These are phyloP conservation scores for Piromyces sp. DNA, from an alignment of 192 early-diverging fungal genomes.

Conservation along the genomic window DNA sequence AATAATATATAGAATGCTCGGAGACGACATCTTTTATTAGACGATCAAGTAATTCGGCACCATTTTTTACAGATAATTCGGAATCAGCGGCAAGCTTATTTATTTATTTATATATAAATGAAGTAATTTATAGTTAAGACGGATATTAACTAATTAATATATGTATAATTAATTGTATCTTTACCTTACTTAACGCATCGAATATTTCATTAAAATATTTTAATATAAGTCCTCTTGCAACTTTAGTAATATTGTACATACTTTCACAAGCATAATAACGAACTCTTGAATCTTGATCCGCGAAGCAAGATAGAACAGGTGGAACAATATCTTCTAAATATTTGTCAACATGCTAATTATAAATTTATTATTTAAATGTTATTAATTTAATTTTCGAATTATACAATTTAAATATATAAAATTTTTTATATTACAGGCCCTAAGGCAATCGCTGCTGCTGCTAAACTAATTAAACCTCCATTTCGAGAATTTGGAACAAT, in stretches of 20 bases:
- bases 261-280: conserved; percentile 97
- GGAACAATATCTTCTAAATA: conserved; percentile 55
- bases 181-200: conserved; percentile 75
- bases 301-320: conserved; percentile 82
- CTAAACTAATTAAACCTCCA: neutral
- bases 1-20: conserved; percentile 65
- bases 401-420: too few species aligned
- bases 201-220: conserved; percentile 92
- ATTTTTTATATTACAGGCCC: conserved; percentile 18
- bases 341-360: conserved; percentile 2
- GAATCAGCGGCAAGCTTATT: conserved; percentile 78
- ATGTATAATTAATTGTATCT: neutral
- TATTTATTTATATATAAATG: too few species aligned
- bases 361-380: too few species aligned
- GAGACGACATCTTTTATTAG: conserved; percentile 94
- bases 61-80: conserved; percentile 81
- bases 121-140: too few species aligned
- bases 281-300: conserved; percentile 79
- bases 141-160: too few species aligned
- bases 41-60: conserved; percentile 81
- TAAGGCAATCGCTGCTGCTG: neutral
- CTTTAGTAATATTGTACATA: conserved; percentile 97
- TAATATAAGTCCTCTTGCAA: conserved; percentile 71
- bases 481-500: conserved; percentile 13
- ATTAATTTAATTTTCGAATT: too few species aligned